phyloP scores from a whole-genome alignment of 768 basidiomycete genomes.

The Suillus placidus region DNA sequence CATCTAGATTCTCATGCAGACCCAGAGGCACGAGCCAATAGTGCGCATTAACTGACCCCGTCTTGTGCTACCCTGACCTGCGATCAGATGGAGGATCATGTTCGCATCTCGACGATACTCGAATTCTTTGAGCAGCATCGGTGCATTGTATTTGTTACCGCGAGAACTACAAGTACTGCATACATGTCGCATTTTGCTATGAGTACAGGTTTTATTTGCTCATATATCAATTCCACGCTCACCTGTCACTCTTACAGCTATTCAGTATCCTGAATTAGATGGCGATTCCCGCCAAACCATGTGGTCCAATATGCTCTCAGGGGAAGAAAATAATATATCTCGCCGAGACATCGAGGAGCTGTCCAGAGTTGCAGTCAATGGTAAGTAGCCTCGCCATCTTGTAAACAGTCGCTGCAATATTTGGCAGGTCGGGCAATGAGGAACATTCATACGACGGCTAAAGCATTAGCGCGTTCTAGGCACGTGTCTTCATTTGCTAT shows the following conservation, averaged over 20 bases:
- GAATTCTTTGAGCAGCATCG: constrained; percentile 5
- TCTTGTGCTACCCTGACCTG: background rate
- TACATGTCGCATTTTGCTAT: constrained; percentile 4
- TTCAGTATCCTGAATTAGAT: constrained; percentile 4
- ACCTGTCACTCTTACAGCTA: background rate
- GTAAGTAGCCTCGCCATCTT: background rate
- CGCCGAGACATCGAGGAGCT: constrained; percentile 5
- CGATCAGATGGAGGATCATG: background rate
- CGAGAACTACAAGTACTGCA: background rate
- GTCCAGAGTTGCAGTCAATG: constrained; percentile 1
- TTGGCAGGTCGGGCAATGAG: constrained; percentile 4
- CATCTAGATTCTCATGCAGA: constrained; percentile 3
- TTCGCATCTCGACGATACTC: background rate
- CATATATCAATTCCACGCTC: background rate
- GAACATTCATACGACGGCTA: constrained; percentile 2
- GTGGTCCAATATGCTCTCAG: constrained; percentile 5
- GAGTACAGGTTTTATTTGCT: background rate
- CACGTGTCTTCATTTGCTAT: background rate
- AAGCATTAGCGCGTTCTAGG: background rate
- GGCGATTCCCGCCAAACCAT: constrained; percentile 1
- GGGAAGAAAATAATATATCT: constrained; percentile 1
- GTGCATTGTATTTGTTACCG: constrained; percentile 6
- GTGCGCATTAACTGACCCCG: background rate
- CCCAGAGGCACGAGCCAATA: constrained; percentile 3
- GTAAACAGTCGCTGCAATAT: background rate